Evolutionary conservation across 768 basidiomycete genomes (phyloP).

Genomic region (Coprinellus micaceus): DNA sequence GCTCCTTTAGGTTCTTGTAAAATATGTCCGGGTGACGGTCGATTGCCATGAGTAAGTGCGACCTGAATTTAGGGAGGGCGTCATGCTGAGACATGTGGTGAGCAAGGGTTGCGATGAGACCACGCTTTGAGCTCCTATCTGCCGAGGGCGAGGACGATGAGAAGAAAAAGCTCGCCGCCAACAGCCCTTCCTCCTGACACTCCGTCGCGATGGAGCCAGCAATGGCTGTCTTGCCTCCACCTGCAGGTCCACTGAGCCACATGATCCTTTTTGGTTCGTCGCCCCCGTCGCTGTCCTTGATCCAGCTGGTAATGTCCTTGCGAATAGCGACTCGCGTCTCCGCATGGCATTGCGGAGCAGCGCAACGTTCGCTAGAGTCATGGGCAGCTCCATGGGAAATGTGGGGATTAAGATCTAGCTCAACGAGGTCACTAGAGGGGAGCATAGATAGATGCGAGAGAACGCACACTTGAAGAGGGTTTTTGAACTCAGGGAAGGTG

Average conservation of each 20-base stretch:
- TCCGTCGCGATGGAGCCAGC: slow-evolving; percentile 21
- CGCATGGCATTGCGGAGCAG: neutral
- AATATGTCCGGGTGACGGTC: slow-evolving; percentile 18
- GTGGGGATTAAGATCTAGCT: no score
- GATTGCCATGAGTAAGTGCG: neutral
- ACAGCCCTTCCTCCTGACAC: slow-evolving; percentile 11
- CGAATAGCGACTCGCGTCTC: neutral
- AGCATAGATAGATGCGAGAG: no score
- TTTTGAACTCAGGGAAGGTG: no score
- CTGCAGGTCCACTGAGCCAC: slow-evolving; percentile 23
- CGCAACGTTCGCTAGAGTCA: neutral
- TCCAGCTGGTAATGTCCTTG: neutral
- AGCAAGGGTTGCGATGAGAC: slow-evolving; percentile 27
- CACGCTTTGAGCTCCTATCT: slow-evolving; percentile 19
- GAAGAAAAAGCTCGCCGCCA: slow-evolving; percentile 36
- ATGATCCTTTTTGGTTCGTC: slow-evolving; percentile 2
- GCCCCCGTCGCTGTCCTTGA: neutral
- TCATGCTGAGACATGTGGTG: slow-evolving; percentile 21
- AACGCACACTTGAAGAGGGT: no score
- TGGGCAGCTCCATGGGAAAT: neutral
- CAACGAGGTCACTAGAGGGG: no score
- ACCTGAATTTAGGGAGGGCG: slow-evolving; percentile 1
- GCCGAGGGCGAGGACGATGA: slow-evolving; percentile 19
- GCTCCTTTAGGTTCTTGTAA: slow-evolving; percentile 11
- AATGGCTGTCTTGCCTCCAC: slow-evolving; percentile 26